Base-by-base conservation (phyloP, 805 yeast species). In the Starmerella lactis-condensi region DNA sequence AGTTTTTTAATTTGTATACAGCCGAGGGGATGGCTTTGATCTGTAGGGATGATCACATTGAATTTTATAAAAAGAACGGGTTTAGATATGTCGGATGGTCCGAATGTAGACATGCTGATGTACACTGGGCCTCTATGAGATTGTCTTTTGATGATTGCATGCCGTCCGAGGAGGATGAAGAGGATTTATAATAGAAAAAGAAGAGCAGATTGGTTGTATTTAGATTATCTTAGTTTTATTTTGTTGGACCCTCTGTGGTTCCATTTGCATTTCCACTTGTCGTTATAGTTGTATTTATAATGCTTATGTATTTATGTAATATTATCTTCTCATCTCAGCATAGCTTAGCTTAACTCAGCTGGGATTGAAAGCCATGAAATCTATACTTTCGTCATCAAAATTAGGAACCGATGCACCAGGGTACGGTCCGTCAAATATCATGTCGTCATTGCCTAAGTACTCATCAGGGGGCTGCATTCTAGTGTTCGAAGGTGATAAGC, bases 41-140 rank as follows among this genome's bases (percentile, higher is more conserved):
- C 37, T 77, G 82, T 19, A 81, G 77, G 46, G 65, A 69, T 29
- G 58, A 63, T 16, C 61, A 81, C 46, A 56, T 72, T 13, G 73
- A 75, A 14, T 83, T 83, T 53, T 85, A 85, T 57, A 72, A 70
- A 45, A 68, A 74, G 43, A 63, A 81, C 23, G 95, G 93, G 0
- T 89, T 85, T 54, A 57, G 61, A 37, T 70, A 73, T 43, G 58
- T 60, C 29, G 95, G 92, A 24, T 58, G 58, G 30, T 73, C 77
- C 40, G 53, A 59, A 16, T 69, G 76, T 45, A 50, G 56, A 26
- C 65, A 62, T 51, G 85, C 68, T 17, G 72, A 65, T 29, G 64
- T 52, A 19, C 52, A 56, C 22, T 75, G 83, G 83, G 61, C 33
- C 18, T 45, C 42, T 16, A 24, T 45, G 41, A 16, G 35, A 7